Percentiles rank a stretch among this genome's conserved stretches.
Conservation (phyloP, 345 rosid genomes). For the Balakata baccata region DNA sequence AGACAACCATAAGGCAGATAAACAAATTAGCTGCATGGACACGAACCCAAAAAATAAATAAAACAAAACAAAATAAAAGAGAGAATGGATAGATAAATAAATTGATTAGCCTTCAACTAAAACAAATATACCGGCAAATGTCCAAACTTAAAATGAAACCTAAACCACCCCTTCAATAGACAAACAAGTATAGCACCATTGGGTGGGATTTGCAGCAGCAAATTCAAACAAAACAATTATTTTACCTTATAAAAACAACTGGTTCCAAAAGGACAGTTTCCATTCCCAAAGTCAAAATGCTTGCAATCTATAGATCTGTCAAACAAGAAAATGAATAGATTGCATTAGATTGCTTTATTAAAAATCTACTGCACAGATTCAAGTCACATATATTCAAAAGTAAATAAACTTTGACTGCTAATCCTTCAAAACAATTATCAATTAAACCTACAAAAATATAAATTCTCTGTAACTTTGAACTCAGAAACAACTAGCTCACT, state of each 20-base stretch:
- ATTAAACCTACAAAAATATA: not conserved
- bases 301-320: constrained; percentile 85
- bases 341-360: not conserved
- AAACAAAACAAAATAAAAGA: not conserved
- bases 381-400: not conserved
- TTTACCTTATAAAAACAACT: constrained; percentile 96
- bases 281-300: constrained; percentile 87
- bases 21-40: not conserved
- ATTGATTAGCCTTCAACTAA: not conserved
- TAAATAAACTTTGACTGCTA: not conserved
- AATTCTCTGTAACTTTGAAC: not conserved
- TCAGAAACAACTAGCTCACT: not conserved
- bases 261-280: constrained; percentile 89
- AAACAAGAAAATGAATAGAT: not conserved
- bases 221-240: not conserved
- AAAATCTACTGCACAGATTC: not conserved
- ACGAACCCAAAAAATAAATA: not conserved
- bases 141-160: not conserved
- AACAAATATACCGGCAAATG: not conserved
- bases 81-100: not conserved
- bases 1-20: not conserved
- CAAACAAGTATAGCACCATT: not conserved
- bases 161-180: not conserved
- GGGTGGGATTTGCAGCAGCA: not conserved
- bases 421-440: not conserved